Evolutionary conservation across 2,329 filamentous ascomycete species (phyloP), one percentile per base, ranked within the genome.

Genomic region (Talaromyces amestolkiae): DNA sequence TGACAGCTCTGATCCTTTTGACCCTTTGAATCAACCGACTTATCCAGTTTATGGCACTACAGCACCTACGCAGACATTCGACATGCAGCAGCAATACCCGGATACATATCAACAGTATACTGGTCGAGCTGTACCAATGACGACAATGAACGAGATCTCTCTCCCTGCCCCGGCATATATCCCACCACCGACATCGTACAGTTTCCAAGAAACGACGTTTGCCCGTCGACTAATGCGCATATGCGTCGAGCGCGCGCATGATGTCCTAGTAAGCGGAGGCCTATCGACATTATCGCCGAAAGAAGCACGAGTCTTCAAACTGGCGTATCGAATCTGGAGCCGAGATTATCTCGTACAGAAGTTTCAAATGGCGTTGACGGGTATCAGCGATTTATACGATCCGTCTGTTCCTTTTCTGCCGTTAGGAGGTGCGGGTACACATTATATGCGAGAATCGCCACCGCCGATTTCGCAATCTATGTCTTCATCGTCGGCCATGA

Each of bases 181-280:
- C 2, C 24, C 24, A 22, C 61, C 61, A 39, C 62, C 62, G 1
- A 47, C 61, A n/a, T 60, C 65, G 13, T 64, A 59, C 61, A 65
- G 54, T 47, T 66, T 64, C 45, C 43, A 66, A 11, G 65, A 66
- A 33, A 54, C 62, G 15, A 53, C 65, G 1, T 64, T 66, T 17
- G 61, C 65, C 8, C 65, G 62, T 11, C 31, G 65, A n/a, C 65
- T 66, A 5, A 58, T 59, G 39, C 65, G 65, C 27, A 37, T 37
- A 13, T 63, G 61, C 37, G n/a, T 51, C 9, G 65, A 66, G 56
- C 39, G 54, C 17, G 65, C 61, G 3, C 45, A 65, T 19, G n/a
- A 33, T 3, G 39, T 66, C 9, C 15, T 64, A 5, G 27, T 27
- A 11, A 54, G 13, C 15, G 56, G 47, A 17, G 39, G 49, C 15